Evolutionary conservation across 306 rosid species (phyloP), one percentile per base, ranked within the genome.

Genomic region (Abrus pulchellus): DNA sequence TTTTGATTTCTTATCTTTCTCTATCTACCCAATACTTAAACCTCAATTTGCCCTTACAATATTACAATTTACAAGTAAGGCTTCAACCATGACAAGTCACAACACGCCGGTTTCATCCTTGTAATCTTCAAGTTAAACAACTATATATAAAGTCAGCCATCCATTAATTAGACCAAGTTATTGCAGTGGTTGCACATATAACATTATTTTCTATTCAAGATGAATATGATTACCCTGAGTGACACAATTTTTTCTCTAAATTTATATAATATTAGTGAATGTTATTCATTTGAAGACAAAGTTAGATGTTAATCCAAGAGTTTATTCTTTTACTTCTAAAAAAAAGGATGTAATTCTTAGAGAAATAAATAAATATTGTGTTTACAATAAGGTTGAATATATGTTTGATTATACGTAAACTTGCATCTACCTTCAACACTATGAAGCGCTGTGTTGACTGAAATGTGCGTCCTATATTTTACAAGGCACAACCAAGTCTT

Each of bases 111-210:
- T 55, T 14, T 56, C 69, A 45, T 45, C 49, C 57, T 13, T 48
- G 55, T 32, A 59, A 44, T 80, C 33, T 56, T 73, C 8, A 52
- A 32, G 57, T 4, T 75, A 47, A 59, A 68, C 44, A 68, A 68
- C 48, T 30, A 63, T 69, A 3, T 30, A 63, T 69, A 3, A 63
- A 33, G 75, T 77, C 56, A 43, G 44, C 50, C 73, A 72, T 72
- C 33, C 6, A 7, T 53, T 82, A 50, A 60, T 77, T 72, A 54
- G 77, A 64, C 57, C 66, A 67, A 65, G 49, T 69, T 38, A 49
- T 29, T 34, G 6, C 50, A 68, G 7, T 52, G 75, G 75, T 60
- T 72, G 70, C 65, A 20, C 20, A 20, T 20, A 57, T 82, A 38
- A 36, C 38, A 14, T n/a, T 9, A 38, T 36, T 82, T 75, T 68